Evolutionary conservation across 768 basidiomycete species (phyloP).

Genomic region (Tephrocybe sp.): DNA sequence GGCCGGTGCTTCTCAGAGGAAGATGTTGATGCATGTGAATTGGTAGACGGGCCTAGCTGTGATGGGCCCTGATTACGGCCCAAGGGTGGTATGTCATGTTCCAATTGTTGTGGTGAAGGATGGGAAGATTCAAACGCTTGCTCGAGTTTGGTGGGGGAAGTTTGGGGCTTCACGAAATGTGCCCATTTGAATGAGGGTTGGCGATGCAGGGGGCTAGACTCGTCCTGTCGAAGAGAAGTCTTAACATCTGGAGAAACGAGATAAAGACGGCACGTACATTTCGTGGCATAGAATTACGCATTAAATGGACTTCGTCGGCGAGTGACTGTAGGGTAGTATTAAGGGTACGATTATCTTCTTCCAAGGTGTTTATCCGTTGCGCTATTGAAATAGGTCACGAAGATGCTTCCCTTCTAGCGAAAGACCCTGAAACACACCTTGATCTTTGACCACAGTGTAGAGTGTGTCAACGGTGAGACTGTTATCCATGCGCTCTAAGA

Average conservation of each 20-base stretch:
- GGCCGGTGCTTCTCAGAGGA: slow-evolving; percentile 30
- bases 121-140: slow-evolving; percentile 65
- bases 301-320: slow-evolving; percentile 59
- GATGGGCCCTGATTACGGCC: slow-evolving; percentile 26
- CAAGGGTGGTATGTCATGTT: slow-evolving; percentile 59
- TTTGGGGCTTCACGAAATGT: slow-evolving; percentile 68
- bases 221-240: slow-evolving; percentile 25
- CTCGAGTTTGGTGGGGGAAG: slow-evolving; percentile 79
- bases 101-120: slow-evolving; percentile 72
- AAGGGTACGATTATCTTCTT: slow-evolving; percentile 76
- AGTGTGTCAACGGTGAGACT: slow-evolving; percentile 62
- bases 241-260: slow-evolving; percentile 3
- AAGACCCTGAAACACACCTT: slow-evolving; percentile 47
- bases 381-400: slow-evolving; percentile 36
- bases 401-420: background rate
- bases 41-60: slow-evolving; percentile 19
- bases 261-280: slow-evolving; percentile 27
- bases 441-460: slow-evolving; percentile 65
- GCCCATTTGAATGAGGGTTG: slow-evolving; percentile 92
- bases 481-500: slow-evolving; percentile 47
- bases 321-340: slow-evolving; percentile 59
- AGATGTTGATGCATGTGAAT: slow-evolving; percentile 7
- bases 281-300: slow-evolving; percentile 38
- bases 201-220: slow-evolving; percentile 49
- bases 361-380: slow-evolving; percentile 63